Conservation (phyloP, 768 basidiomycete genomes). For the Tylopilus felleus region DNA sequence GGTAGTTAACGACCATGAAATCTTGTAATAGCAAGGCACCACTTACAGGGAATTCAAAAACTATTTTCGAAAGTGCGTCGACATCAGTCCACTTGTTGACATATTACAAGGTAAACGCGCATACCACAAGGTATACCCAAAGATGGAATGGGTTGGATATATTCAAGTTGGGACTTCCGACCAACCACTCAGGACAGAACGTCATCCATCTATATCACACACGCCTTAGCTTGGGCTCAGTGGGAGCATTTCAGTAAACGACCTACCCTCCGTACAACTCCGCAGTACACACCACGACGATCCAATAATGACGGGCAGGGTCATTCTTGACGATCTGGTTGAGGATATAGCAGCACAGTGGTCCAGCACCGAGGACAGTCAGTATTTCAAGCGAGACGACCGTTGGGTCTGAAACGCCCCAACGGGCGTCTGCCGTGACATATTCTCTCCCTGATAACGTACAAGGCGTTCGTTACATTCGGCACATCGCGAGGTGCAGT, state of each 20-base stretch:
- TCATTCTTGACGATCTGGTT: slow-evolving; percentile 62
- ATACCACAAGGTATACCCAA: slow-evolving; percentile 78
- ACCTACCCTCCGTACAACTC: slow-evolving; percentile 75
- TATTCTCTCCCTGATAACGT: slow-evolving; percentile 69
- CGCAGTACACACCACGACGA: slow-evolving; percentile 69
- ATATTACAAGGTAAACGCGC: slow-evolving; percentile 26
- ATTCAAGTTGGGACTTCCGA: slow-evolving; percentile 66
- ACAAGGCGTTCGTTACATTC: not conserved
- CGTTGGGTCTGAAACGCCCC: slow-evolving; percentile 76
- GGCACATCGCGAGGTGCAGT: not conserved
- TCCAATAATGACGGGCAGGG: slow-evolving; percentile 62
- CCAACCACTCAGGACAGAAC: slow-evolving; percentile 84
- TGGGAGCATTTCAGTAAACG: not conserved
- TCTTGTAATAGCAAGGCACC: not conserved
- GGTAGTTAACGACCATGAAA: not conserved
- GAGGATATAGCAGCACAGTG: slow-evolving; percentile 70
- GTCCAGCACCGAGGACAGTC: slow-evolving; percentile 72
- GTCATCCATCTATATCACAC: slow-evolving; percentile 67
- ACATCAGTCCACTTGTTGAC: not conserved
- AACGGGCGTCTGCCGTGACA: slow-evolving; percentile 73
- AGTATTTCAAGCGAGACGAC: slow-evolving; percentile 81
- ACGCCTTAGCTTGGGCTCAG: not conserved
- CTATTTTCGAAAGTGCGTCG: slow-evolving; percentile 33
- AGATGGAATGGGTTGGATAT: slow-evolving; percentile 67
- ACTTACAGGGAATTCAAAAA: slow-evolving; percentile 80